A percentile compares a stretch with the other conserved stretches of the same genome.
Conservation (phyloP, 2,329 filamentous ascomycete species). For the Sodiomyces alkalinus region DNA sequence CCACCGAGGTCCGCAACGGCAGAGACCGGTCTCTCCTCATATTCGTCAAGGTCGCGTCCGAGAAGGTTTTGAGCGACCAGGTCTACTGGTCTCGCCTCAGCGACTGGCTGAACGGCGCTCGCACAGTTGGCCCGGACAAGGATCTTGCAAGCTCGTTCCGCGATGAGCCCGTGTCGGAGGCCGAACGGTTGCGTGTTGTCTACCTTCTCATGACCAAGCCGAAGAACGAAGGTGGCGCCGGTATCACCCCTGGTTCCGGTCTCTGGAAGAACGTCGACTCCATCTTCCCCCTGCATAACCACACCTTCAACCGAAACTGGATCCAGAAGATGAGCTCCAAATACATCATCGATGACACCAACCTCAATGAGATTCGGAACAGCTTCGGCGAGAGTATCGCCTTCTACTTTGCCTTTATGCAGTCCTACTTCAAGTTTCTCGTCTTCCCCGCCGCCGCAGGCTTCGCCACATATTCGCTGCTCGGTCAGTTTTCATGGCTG, state of each 20-base stretch:
- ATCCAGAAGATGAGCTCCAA: conserved; percentile 61
- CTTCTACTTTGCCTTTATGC: conserved; percentile 90
- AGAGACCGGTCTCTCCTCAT: conserved; percentile 61
- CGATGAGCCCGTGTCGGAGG: conserved; percentile 66
- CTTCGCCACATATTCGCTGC: conserved; percentile 60
- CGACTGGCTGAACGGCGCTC: conserved; percentile 87
- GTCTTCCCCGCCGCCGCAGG: conserved; percentile 71
- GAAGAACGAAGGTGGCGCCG: conserved; percentile 61
- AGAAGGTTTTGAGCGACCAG: conserved; percentile 59
- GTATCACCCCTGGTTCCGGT: conserved; percentile 52
- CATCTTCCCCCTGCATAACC: conserved; percentile 68
- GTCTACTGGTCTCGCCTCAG: conserved; percentile 78
- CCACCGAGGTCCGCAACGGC: conserved; percentile 74
- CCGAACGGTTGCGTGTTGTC: conserved; percentile 75
- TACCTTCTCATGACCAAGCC: conserved; percentile 71
- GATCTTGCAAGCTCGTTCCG: conserved; percentile 54
- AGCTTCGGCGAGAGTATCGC: conserved; percentile 73
- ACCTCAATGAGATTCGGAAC: conserved; percentile 62
- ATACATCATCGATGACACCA: conserved; percentile 47
- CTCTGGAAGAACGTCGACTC: conserved; percentile 60
- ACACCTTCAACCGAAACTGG: conserved; percentile 59
- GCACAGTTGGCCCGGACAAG: conserved; percentile 58
- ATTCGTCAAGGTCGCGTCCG: conserved; percentile 67
- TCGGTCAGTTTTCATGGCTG: conserved; percentile 69
- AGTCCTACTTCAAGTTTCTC: conserved; percentile 78